Evolutionary conservation across 352 stramenopile species (phyloP), one percentile per base, ranked within the genome.

Genomic region (Phytophthora constricta): DNA sequence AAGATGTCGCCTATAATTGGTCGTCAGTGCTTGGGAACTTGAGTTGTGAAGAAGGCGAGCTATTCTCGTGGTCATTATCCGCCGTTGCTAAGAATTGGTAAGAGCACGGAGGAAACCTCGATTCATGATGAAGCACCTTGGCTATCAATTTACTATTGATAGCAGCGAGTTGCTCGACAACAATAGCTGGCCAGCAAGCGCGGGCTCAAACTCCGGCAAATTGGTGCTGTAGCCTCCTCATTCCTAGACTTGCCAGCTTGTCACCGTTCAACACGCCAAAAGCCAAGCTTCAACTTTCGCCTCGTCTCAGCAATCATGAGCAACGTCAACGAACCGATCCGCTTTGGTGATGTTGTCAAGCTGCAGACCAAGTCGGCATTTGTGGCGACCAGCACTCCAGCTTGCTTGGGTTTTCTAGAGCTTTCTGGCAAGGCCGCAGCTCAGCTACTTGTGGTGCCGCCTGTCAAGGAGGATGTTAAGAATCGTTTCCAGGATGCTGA

Each of bases 321-420:
- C 58, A 62, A 22, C 17, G 42, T 67, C 13, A 65, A 53, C 25
- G 50, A 69, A n/a, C 27, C 56, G 23, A 82, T 88, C 62, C 72
- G 71, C 67, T 90, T 86, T 57, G 81, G 81, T 8, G 75, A 86
- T 60, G 73, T 88, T 65, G 41, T 90, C 59, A 79, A 82, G 55
- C 64, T 90, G 19, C 49, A 61, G 41, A 74, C 71, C 46, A 77
- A 76, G 58, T 76, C 78, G 5, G 64, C 67, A 26, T 77, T 78
- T 53, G 67, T 72, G 2, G 64, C 72, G 20, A 76, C 42, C 22
- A 41, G 47, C 13, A n/a, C 68, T 9, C 19, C 37, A 4, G 23
- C 23, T 0, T 68, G 27, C 23, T 42, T 92, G 48, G 77, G 80
- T 13, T 92, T 92, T 50, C 31, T 90, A 2, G 78, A 89, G 54